These are phyloP conservation scores for Colletotrichum eleusines DNA, from an alignment of 2,329 filamentous ascomycete genomes.

Conservation along the genomic window DNA sequence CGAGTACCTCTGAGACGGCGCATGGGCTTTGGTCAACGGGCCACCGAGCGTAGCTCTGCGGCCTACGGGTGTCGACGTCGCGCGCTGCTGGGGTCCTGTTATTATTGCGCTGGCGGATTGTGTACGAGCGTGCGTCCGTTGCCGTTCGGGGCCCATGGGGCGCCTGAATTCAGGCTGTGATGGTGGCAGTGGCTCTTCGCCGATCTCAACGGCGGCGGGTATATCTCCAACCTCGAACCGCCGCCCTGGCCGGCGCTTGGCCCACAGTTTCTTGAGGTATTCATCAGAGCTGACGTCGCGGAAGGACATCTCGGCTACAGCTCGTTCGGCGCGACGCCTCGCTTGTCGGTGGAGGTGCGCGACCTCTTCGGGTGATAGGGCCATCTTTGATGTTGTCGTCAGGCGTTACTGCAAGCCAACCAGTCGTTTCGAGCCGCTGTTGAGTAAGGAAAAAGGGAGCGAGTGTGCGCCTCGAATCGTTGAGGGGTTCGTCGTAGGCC, in stretches of 20 bases:
- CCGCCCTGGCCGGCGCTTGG: conserved; percentile 29
- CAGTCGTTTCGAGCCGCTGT: no score
- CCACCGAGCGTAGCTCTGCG: background rate
- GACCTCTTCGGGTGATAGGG: conserved; percentile 21
- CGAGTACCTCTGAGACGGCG: conserved; percentile 5
- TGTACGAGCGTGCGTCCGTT: background rate
- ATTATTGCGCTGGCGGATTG: background rate
- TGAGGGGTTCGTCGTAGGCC: background rate
- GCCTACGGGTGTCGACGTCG: background rate
- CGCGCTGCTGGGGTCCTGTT: background rate
- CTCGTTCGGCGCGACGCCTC: conserved; percentile 33
- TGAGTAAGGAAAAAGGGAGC: no score
- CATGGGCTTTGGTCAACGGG: background rate
- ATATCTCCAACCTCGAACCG: conserved; percentile 23
- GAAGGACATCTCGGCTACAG: conserved; percentile 35
- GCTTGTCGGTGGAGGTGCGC: conserved; percentile 34
- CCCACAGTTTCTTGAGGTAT: conserved; percentile 22
- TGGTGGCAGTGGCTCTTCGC: conserved; percentile 3
- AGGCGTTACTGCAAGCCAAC: background rate
- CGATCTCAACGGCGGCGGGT: conserved; percentile 31
- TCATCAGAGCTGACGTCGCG: conserved; percentile 34
- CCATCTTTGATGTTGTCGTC: background rate
- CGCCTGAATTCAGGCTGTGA: background rate
- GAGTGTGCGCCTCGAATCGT: background rate
- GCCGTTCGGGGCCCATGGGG: background rate